Conservation (phyloP, 2,329 filamentous ascomycete species). For the Emericellopsis cladophorae region DNA sequence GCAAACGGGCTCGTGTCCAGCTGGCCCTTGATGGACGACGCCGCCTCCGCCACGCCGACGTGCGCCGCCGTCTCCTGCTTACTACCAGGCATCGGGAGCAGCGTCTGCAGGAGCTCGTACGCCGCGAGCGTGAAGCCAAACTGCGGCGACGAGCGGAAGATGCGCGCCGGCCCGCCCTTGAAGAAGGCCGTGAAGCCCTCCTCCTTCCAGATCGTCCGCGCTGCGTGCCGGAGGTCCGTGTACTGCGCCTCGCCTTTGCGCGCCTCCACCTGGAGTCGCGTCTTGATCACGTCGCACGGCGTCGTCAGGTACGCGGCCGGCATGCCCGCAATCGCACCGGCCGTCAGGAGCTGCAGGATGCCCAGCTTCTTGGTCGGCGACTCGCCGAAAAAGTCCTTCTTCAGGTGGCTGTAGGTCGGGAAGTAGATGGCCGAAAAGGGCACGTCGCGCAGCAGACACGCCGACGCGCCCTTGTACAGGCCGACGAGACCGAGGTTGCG, state of each 20-base stretch:
- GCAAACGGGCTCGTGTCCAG: conserved; percentile 35
- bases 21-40: conserved; percentile 26
- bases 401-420: conserved; percentile 89
- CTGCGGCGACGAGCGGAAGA: conserved; percentile 88
- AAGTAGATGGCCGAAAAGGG: conserved; percentile 99
- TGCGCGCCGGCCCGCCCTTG: conserved; percentile 93
- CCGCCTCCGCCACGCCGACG: conserved; percentile 45
- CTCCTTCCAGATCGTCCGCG: conserved; percentile 70
- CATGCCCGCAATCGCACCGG: conserved; percentile 90
- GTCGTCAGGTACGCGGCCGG: conserved; percentile 90
- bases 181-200: conserved; percentile 96
- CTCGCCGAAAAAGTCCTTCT: conserved; percentile 90
- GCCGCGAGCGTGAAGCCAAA: conserved; percentile 96
- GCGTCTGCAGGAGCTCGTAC: conserved; percentile 79
- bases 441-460: conserved; percentile 88
- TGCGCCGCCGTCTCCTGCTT: conserved; percentile 35
- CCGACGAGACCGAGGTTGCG: conserved; percentile 87
- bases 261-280: conserved; percentile 90
- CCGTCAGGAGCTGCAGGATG: conserved; percentile 79
- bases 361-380: conserved; percentile 76
- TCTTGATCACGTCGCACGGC: conserved; percentile 98
- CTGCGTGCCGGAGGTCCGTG: conserved; percentile 76
- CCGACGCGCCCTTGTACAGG: conserved; percentile 91
- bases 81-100: conserved; percentile 58
- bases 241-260: conserved; percentile 89